Percentiles rank a stretch among this genome's conserved stretches.
phyloP scores from a whole-genome alignment of 139 green algal genomes.

The Micractinium conductrix region DNA sequence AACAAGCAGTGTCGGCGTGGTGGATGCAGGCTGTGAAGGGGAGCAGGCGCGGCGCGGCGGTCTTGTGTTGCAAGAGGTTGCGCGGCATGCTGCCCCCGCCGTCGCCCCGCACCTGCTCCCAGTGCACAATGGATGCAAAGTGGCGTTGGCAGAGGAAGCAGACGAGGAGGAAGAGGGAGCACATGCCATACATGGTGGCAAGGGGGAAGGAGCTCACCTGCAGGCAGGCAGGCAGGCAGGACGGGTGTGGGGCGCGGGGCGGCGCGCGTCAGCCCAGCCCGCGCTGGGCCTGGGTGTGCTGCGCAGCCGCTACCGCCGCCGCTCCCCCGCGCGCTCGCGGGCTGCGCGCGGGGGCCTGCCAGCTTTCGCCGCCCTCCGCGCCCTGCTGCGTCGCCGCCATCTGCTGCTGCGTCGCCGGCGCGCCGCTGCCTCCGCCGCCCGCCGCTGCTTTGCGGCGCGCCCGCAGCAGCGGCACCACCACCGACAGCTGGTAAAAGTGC shows the following conservation, averaged over 20 bases:
- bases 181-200: constrained; percentile 94
- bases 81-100: no score
- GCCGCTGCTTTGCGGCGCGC: background rate
- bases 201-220: constrained; percentile 90
- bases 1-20: no score
- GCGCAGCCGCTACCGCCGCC: background rate
- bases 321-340: background rate
- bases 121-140: constrained; percentile 43
- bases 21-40: no score
- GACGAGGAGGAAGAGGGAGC: constrained; percentile 82
- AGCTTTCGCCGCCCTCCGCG: background rate
- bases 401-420: background rate
- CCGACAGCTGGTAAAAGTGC: constrained; percentile 28
- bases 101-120: constrained; percentile 31
- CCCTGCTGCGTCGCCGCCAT: background rate
- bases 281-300: background rate
- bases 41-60: no score
- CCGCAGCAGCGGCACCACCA: constrained; percentile 21
- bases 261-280: background rate
- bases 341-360: background rate
- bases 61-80: no score
- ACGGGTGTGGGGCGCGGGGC: no score
- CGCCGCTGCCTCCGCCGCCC: background rate
- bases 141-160: constrained; percentile 59
- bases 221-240: background rate